phyloP scores from a whole-genome alignment of 2,329 filamentous ascomycete species.

The Pseudocercospora cruenta region DNA sequence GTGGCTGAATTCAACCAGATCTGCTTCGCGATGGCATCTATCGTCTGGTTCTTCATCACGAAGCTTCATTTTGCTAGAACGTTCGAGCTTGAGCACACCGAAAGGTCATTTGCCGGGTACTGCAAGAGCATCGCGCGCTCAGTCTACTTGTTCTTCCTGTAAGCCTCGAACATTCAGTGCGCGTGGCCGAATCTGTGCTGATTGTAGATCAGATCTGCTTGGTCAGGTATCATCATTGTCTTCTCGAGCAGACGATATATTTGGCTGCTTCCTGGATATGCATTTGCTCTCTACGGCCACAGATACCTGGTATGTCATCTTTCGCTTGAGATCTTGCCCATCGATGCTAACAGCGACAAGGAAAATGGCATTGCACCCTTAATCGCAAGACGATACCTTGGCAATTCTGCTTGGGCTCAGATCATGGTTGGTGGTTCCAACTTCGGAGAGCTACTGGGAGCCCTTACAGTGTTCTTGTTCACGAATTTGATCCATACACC shows the following conservation, averaged over 20 bases:
- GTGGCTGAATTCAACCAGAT: background rate
- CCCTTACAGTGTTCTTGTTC: slow-evolving; percentile 14
- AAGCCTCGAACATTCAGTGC: background rate
- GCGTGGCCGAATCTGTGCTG: background rate
- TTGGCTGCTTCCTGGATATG: slow-evolving; percentile 13
- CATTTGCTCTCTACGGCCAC: background rate
- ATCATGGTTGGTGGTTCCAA: slow-evolving; percentile 18
- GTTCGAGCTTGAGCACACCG: background rate
- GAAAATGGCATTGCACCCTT: slow-evolving; percentile 15
- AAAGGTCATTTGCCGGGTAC: slow-evolving; percentile 7
- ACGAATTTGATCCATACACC: slow-evolving; percentile 17
- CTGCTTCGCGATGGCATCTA: slow-evolving; percentile 9
- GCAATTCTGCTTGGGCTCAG: slow-evolving; percentile 15
- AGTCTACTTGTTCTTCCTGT: slow-evolving; percentile 13
- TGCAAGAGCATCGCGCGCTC: slow-evolving; percentile 5
- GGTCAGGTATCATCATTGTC: slow-evolving; percentile 10
- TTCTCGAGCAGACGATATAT: slow-evolving; percentile 11
- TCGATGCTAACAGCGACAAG: slow-evolving; percentile 5
- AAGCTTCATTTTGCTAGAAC: slow-evolving; percentile 11
- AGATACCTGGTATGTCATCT: background rate
- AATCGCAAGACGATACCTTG: slow-evolving; percentile 12
- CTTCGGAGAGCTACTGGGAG: slow-evolving; percentile 12
- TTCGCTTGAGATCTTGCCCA: background rate
- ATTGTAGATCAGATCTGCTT: background rate
- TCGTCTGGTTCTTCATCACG: slow-evolving; percentile 17